Conservation (phyloP, 2,329 filamentous ascomycete species). For the Neofusicoccum sp. region DNA sequence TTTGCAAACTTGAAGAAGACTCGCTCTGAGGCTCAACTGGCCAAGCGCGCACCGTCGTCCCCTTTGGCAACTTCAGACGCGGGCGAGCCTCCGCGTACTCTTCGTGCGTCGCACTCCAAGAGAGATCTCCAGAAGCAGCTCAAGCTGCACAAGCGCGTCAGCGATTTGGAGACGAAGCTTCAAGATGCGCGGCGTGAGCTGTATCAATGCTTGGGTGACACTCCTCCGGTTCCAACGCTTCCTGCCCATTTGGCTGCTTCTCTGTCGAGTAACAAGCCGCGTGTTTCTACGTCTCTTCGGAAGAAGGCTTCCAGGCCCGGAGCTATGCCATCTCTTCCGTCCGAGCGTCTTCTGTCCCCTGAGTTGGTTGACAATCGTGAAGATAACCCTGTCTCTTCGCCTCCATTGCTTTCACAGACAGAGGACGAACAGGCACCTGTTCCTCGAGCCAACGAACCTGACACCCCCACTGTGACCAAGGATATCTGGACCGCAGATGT, state of each 20-base stretch:
- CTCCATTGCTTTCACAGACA: not conserved
- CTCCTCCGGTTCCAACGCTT: conserved; percentile 37
- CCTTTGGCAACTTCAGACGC: not conserved
- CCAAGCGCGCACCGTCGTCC: conserved; percentile 20
- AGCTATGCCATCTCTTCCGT: conserved; percentile 36
- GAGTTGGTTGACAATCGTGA: conserved; percentile 22
- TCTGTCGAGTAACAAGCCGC: conserved; percentile 7
- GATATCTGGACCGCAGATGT: conserved; percentile 24
- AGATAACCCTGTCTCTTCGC: not conserved
- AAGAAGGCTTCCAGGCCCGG: not conserved
- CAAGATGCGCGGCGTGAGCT: conserved; percentile 56
- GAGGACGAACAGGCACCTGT: not conserved
- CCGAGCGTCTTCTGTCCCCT: conserved; percentile 38
- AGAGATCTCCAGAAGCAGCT: conserved; percentile 58
- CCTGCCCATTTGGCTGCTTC: conserved; percentile 26
- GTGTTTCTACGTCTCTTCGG: not conserved
- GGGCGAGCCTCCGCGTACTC: conserved; percentile 18
- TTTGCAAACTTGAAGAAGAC: conserved; percentile 17
- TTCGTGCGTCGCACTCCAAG: conserved; percentile 52
- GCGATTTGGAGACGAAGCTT: conserved; percentile 59
- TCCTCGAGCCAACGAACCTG: not conserved
- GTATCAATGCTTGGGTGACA: conserved; percentile 42
- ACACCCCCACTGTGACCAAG: not conserved
- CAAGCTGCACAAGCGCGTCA: conserved; percentile 59
- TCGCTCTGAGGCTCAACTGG: conserved; percentile 12